A percentile compares a stretch with the other conserved stretches of the same genome.
Conservation (phyloP, 345 rosid genomes). For the Corymbia maculata region DNA sequence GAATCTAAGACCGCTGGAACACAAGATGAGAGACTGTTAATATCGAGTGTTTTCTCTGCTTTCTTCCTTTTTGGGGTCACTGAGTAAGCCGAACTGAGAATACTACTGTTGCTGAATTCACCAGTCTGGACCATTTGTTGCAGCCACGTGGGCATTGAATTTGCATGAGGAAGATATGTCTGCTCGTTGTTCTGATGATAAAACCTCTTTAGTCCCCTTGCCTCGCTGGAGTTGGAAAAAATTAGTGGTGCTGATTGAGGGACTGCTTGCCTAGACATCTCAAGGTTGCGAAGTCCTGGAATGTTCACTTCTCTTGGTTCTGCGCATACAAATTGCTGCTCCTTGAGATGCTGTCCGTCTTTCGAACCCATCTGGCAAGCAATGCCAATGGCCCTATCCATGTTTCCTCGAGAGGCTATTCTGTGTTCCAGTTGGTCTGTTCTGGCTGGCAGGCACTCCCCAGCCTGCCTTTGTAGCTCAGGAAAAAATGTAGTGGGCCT, state of each 20-base stretch:
- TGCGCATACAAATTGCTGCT: not conserved
- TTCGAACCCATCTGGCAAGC: not conserved
- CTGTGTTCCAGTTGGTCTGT: slow-evolving; percentile 1
- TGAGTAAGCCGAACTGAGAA: not conserved
- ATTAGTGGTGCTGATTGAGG: slow-evolving; percentile 13
- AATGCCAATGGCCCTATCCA: not conserved
- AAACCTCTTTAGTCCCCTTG: slow-evolving; percentile 37
- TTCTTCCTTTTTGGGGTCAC: not conserved
- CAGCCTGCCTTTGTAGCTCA: slow-evolving; percentile 1
- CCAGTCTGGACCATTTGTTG: slow-evolving; percentile 8
- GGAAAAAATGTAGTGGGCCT: slow-evolving; percentile 2
- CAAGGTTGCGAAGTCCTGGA: slow-evolving; percentile 15
- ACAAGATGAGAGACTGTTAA: not conserved
- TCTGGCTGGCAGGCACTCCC: not conserved
- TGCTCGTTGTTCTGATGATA: slow-evolving; percentile 17
- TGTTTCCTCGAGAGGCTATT: slow-evolving; percentile 1
- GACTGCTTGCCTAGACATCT: slow-evolving; percentile 10
- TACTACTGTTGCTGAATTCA: not conserved
- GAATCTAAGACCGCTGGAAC: not conserved
- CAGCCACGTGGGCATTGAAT: slow-evolving; percentile 5
- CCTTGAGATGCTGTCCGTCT: not conserved
- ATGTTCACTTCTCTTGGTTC: slow-evolving; percentile 5
- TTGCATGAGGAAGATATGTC: slow-evolving; percentile 3
- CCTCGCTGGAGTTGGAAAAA: slow-evolving; percentile 14
- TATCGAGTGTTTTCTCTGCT: not conserved